Base-by-base conservation (phyloP, 1,284 basidiomycete species). In the Trichosporon sp. region DNA sequence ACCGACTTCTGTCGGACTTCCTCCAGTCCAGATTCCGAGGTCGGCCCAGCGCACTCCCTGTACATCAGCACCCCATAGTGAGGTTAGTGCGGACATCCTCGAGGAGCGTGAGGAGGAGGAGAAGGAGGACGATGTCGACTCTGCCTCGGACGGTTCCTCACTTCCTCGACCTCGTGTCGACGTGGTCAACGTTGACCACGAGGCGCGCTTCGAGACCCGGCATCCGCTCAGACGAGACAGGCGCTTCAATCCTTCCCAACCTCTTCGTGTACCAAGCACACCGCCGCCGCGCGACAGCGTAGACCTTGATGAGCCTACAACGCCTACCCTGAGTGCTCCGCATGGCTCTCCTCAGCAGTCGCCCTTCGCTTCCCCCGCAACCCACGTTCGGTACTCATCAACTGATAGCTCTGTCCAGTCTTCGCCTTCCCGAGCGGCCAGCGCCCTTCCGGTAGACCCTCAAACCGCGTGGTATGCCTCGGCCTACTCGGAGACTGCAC, bases 401-500 rank as follows among this genome's bases (percentile, higher is more conserved):
- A 60, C 56, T 12, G 56, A 60, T n/a, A 60, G 56, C 18, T 60
- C 56, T 3, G 32, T 60, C 29, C 56, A 32, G 7, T 66, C 71
- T 0, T 62, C 67, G 1, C 69, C 67, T 2, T 65, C 23, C 1
- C 68, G 65, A 2, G 62, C 67, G 1, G 7, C 62, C 6, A 34
- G 47, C 44, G 34, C 42, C 23, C 68, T 68, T 25, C 63, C 65
- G 5, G 73, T 78, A 27, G 76, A 78, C 65, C 65, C 74, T 2
- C 78, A 83, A 7, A 85, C 87, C 42, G 80, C 85, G 8, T 91
- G 91, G 84, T 91, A 89, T 74, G 84, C 86, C 23, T 84, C 85
- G 0, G 89, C 90, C 4, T 93, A 91, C 79, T 81, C 85, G 0
- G 81, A 86, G 12, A 67, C 86, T 7, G 91, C 95, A 77, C 84